Base-by-base conservation (phyloP, 1,139 yeast species). In the Scheffersomyces stambukii region DNA sequence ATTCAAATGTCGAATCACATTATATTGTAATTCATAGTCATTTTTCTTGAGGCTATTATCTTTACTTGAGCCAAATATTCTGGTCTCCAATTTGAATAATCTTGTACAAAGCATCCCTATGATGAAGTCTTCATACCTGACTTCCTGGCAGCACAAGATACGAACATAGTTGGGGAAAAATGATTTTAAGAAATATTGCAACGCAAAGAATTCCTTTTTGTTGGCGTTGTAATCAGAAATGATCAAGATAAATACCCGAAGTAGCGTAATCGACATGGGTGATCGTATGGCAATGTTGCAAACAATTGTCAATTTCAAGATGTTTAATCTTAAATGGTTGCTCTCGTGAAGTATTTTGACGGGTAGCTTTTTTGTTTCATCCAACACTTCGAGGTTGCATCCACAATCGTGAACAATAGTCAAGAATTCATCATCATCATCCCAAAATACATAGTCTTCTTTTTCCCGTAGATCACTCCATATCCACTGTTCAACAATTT, bases 151-250 rank as follows among this genome's bases (percentile, higher is more conserved):
- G n/a, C n/a, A n/a, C n/a, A n/a, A n/a, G n/a, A n/a, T n/a, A n/a
- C n/a, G n/a, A n/a, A n/a, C n/a, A n/a, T n/a, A n/a, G n/a, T n/a
- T n/a, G n/a, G n/a, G n/a, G n/a, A n/a, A n/a, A n/a, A n/a, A n/a
- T 7, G 30, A 11, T 6, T 25, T 10, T 3, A 40, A 31, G 21
- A 44, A 45, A 12, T 36, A 26, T 12, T 24, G 15, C 12, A 48
- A 23, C 0, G 32, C 27, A 3, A 20, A 11, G 26, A 36, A 37
- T 15, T 37, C 36, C 16, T 35, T 18, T 25, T 31, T 32, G 11
- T 38, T 32, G 5, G 37, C 35, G 32, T 50, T 48, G 19, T 40
- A 40, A 35, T 50, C 56, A 23, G 46, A 38, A 5, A 48, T 24
- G 2, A 43, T 29, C 6, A 31, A 32, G 8, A 45, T 29, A 19